phyloP scores from a whole-genome alignment of 176 grass and related monocot genomes.

The Eleusine coracana region DNA sequence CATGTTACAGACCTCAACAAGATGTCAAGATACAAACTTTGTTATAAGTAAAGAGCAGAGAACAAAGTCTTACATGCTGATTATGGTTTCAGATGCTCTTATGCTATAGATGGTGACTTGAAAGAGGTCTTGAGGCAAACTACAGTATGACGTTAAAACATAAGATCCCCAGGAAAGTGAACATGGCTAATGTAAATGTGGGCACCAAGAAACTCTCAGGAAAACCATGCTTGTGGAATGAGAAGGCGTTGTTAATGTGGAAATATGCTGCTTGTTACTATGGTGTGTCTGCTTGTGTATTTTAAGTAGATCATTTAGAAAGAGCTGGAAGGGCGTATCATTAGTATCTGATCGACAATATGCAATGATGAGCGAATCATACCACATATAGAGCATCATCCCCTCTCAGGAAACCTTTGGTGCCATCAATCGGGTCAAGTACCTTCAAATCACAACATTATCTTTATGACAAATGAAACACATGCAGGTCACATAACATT shows the following conservation, averaged over 20 bases:
- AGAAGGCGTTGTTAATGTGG: neutral
- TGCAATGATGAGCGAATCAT: slow-evolving; percentile 30
- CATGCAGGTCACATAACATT: neutral
- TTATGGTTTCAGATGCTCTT: slow-evolving; percentile 4
- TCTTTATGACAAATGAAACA: neutral
- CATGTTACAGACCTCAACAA: neutral
- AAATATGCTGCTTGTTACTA: neutral
- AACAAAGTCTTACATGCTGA: neutral
- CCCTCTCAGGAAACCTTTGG: slow-evolving; percentile 81
- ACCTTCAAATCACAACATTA: slow-evolving; percentile 59
- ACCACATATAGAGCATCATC: slow-evolving; percentile 93
- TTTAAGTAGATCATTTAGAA: neutral
- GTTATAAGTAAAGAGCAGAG: neutral
- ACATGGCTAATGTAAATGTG: neutral
- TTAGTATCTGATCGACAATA: slow-evolving; percentile 15
- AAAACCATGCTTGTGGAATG: neutral
- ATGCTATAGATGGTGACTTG: neutral
- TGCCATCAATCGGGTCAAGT: slow-evolving; percentile 99
- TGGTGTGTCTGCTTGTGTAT: slow-evolving; percentile 14
- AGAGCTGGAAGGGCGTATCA: slow-evolving; percentile 5
- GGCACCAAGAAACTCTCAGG: neutral
- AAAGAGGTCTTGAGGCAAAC: neutral
- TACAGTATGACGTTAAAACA: slow-evolving; percentile 4
- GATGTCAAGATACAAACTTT: neutral
- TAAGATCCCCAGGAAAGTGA: neutral